Base-by-base conservation (phyloP, 2,329 filamentous ascomycete species). In the Blastomyces silverae region DNA sequence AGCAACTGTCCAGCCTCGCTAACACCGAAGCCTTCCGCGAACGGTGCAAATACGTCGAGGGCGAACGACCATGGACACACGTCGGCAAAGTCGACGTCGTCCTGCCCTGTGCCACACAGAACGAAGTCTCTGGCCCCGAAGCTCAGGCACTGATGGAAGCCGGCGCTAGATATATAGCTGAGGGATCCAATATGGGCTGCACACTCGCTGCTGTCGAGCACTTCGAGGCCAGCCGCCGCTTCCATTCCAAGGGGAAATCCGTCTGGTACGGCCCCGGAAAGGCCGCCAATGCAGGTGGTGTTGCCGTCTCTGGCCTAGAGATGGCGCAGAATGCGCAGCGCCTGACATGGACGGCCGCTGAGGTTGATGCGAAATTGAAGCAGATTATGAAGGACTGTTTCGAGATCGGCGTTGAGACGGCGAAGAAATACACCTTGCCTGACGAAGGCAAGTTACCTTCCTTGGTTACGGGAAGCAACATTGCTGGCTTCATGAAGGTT, bases 111-210 rank as follows among this genome's bases (percentile, higher is more conserved):
- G 94, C 94, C 52, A 97, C 94, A 66, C 92, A 99, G 84, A 99
- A 99, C 83, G 94, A 99, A 82, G 91, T 99, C 74, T 92, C 85
- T 75, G 87, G 88, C 76, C 91, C 94, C 73, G 94, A 99, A 83
- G 94, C 92, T 63, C 83, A 91, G 81, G 87, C 85, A 22, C 86
- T 97, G 56, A 86, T 97, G 66, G 84, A 84, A 61, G 85, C 84
- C 66, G 93, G 93, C 70, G 85, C 84, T 75, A 86, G 88, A 77
- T 95, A 91, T 82, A 88, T 97, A 70, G 94, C 94, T 65, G 94
- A 99, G 82, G 94, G 94, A 65, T 94, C 89, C 80, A 97, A 97
- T 87, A 97, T 99, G 94, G 94, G 94, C 69, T 97, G 92, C 84
- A 97, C 92, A 44, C 91, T 94, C 80, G 92, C 90, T 70, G 93